Evolutionary conservation across 139 green algal species (phyloP).

Genomic region (Microglena sp.): DNA sequence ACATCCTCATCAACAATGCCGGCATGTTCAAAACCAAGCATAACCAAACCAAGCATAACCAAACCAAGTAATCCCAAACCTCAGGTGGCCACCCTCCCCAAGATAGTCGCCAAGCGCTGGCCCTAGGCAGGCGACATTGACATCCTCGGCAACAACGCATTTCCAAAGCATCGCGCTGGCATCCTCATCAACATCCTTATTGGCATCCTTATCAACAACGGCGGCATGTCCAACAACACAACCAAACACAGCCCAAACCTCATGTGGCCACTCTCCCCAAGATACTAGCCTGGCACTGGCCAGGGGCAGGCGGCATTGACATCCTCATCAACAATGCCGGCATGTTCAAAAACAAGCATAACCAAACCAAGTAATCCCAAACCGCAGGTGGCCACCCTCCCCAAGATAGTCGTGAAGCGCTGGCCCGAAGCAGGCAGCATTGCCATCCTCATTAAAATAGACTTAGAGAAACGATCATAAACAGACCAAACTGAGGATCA

Average conservation of each 20-base stretch:
- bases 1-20: constrained; percentile 66
- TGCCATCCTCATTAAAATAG: constrained; percentile 67
- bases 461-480: too few relatives aligned
- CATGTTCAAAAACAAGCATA: too few relatives aligned
- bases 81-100: constrained; percentile 47
- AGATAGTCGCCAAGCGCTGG: constrained; percentile 68
- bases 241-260: too few relatives aligned
- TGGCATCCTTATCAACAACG: constrained; percentile 65
- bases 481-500: too few relatives aligned
- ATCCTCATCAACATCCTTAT: constrained; percentile 64
- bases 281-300: constrained; percentile 66
- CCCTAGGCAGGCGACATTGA: too few relatives aligned
- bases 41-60: too few relatives aligned
- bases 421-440: constrained; percentile 60
- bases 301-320: constrained; percentile 56
- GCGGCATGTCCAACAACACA: constrained; percentile 42
- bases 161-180: constrained; percentile 17
- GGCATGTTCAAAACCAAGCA: too few relatives aligned
- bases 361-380: too few relatives aligned
- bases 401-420: constrained; percentile 59
- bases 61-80: background rate
- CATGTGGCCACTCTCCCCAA: constrained; percentile 50
- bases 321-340: constrained; percentile 65
- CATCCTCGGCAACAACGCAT: too few relatives aligned
- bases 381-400: constrained; percentile 42